These are phyloP conservation scores for Penicillium griseofulvum DNA, from an alignment of 2,329 filamentous ascomycete species.

Conservation along the genomic window DNA sequence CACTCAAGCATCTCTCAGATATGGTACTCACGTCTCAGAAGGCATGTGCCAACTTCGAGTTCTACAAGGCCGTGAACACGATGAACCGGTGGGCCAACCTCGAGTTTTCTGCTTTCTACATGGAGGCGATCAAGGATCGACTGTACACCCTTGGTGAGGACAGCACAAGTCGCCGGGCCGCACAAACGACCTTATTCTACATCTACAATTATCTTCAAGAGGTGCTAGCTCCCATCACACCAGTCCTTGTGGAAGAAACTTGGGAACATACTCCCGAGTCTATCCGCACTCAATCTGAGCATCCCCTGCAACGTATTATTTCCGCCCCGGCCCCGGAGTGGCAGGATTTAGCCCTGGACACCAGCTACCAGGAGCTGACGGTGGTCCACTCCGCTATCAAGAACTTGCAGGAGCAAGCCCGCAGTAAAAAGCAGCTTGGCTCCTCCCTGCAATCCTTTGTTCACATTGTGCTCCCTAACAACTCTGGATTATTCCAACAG, in stretches of 20 bases:
- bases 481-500: slow-evolving; percentile 27
- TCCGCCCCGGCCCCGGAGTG: slow-evolving; percentile 34
- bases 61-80: slow-evolving; percentile 70
- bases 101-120: slow-evolving; percentile 88
- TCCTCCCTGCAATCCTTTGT: slow-evolving; percentile 79
- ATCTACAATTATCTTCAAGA: slow-evolving; percentile 71
- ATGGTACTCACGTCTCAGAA: slow-evolving; percentile 63
- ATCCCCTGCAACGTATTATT: slow-evolving; percentile 46
- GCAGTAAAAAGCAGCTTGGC: slow-evolving; percentile 69
- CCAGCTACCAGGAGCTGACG: slow-evolving; percentile 42
- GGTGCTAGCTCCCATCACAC: slow-evolving; percentile 78
- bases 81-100: slow-evolving; percentile 79
- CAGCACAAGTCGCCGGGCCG: slow-evolving; percentile 58
- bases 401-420: slow-evolving; percentile 68
- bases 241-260: slow-evolving; percentile 80
- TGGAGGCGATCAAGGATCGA: slow-evolving; percentile 87
- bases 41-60: slow-evolving; percentile 71
- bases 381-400: slow-evolving; percentile 67
- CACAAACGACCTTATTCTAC: slow-evolving; percentile 56
- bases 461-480: slow-evolving; percentile 31
- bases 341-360: slow-evolving; percentile 50
- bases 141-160: slow-evolving; percentile 77
- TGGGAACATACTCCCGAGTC: slow-evolving; percentile 72
- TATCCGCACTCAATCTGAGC: slow-evolving; percentile 54
- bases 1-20: slow-evolving; percentile 69